These are phyloP conservation scores for Phoma herbarum DNA, from an alignment of 2,329 filamentous ascomycete genomes.

Conservation along the genomic window DNA sequence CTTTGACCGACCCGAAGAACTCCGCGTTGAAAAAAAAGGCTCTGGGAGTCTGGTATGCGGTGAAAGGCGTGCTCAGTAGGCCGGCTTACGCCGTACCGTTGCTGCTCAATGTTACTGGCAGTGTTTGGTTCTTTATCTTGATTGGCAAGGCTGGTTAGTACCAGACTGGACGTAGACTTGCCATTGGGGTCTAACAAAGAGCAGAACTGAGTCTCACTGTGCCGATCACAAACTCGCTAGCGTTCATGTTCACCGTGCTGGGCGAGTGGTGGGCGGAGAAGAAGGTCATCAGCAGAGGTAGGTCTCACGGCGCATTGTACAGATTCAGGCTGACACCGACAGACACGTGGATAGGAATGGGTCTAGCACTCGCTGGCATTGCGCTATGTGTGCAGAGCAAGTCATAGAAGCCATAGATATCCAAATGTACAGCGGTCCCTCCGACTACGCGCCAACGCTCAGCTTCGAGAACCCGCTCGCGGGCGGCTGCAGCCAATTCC, in stretches of 20 bases:
- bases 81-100: conserved; percentile 86
- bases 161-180: neutral
- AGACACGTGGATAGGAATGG: conserved; percentile 88
- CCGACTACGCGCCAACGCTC: conserved; percentile 44
- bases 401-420: conserved; percentile 25
- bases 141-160: conserved; percentile 88
- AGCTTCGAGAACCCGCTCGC: conserved; percentile 79
- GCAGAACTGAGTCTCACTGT: conserved; percentile 90
- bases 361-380: conserved; percentile 79
- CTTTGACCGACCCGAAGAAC: conserved; percentile 49
- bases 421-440: neutral
- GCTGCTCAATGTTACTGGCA: conserved; percentile 88
- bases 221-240: conserved; percentile 91
- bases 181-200: conserved; percentile 16
- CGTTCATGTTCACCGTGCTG: conserved; percentile 93
- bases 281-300: conserved; percentile 86
- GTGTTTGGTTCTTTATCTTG: conserved; percentile 94
- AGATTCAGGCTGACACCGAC: conserved; percentile 16
- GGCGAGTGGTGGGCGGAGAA: conserved; percentile 95
- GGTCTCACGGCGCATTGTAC: conserved; percentile 38
- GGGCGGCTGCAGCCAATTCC: conserved; percentile 94
- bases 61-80: conserved; percentile 79
- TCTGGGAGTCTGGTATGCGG: conserved; percentile 74
- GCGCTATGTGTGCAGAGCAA: conserved; percentile 78
- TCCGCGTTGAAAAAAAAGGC: conserved; percentile 71